phyloP scores from a whole-genome alignment of 164 flowering plant genomes.

The Platanus orientalis region DNA sequence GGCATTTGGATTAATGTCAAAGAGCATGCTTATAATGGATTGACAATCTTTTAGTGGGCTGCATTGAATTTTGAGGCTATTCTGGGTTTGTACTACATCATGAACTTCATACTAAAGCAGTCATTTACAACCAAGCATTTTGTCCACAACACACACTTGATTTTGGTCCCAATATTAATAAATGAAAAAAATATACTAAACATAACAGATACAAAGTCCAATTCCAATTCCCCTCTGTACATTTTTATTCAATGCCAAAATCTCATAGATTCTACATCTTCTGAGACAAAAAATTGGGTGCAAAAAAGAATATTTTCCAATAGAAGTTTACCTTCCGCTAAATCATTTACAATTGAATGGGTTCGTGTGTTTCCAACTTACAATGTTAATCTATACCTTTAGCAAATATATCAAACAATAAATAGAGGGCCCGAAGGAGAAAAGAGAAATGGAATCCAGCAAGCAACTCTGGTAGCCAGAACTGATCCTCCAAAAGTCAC shows the following conservation, averaged over 20 bases:
- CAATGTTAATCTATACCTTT: constrained; percentile 1
- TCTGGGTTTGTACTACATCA: too few species aligned
- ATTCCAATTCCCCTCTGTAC: neutral
- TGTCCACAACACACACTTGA: too few species aligned
- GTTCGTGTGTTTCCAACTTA: constrained; percentile 6
- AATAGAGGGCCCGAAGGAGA: constrained; percentile 4
- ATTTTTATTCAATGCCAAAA: neutral
- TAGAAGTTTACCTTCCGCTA: constrained; percentile 13
- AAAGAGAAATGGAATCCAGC: constrained; percentile 1
- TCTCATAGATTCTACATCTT: neutral
- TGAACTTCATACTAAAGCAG: too few species aligned
- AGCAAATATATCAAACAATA: constrained; percentile 2
- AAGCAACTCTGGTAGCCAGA: constrained; percentile 3
- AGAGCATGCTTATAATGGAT: too few species aligned
- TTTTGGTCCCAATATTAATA: too few species aligned
- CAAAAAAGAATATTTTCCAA: neutral
- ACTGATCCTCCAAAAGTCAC: constrained; percentile 7
- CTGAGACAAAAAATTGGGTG: neutral
- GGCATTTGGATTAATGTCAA: too few species aligned
- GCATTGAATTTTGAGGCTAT: too few species aligned
- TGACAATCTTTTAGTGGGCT: too few species aligned
- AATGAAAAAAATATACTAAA: too few species aligned
- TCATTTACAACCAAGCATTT: too few species aligned
- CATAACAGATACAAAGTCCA: neutral
- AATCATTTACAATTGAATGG: constrained; percentile 27